Percentiles rank a stretch among this genome's conserved stretches.
These are phyloP conservation scores for Malus hybrid DNA, from an alignment of 331 rosid species.

Conservation along the genomic window DNA sequence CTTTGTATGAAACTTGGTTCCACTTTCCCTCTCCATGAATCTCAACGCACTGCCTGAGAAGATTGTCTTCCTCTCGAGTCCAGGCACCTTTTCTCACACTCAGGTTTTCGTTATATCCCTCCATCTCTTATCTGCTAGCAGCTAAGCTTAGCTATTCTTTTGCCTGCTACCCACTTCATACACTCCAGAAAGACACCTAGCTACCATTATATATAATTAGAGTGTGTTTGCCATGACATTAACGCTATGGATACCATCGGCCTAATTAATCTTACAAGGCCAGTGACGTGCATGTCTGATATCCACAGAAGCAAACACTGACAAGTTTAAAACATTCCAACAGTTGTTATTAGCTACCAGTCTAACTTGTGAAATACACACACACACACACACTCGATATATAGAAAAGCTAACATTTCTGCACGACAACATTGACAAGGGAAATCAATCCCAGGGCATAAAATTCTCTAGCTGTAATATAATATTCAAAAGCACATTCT, in stretches of 20 bases:
- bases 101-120: neutral
- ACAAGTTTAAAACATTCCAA: neutral
- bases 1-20: conserved; percentile 33
- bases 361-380: neutral
- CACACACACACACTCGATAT: no score
- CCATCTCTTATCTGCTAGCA: neutral
- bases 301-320: neutral
- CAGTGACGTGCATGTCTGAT: neutral
- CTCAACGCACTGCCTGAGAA: conserved; percentile 17
- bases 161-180: neutral
- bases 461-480: neutral
- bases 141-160: neutral
- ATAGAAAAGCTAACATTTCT: neutral
- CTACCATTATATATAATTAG: no score
- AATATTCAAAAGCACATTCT: neutral
- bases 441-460: neutral
- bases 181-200: neutral
- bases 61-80: conserved; percentile 29
- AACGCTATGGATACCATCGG: neutral
- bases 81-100: conserved; percentile 29
- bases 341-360: neutral
- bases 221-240: neutral
- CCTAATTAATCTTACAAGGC: neutral
- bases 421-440: neutral
- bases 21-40: conserved; percentile 39